These are phyloP conservation scores for Pyronema omphalodes DNA, from an alignment of 495 filamentous ascomycete genomes.

Conservation along the genomic window DNA sequence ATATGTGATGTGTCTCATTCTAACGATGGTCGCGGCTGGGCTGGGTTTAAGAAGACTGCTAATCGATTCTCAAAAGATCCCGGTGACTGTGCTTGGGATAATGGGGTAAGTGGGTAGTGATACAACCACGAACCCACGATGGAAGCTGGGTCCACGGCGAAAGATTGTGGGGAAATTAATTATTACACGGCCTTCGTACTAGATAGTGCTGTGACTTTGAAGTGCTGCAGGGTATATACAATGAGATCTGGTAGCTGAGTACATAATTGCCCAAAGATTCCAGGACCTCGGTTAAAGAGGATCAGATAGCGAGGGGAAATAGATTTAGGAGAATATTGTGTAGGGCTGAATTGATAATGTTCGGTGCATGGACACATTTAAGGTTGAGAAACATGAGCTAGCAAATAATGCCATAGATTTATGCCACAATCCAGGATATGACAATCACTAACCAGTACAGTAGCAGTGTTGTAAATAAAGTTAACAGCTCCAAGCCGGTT, in stretches of 20 bases:
- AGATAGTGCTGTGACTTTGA: constrained; percentile 37
- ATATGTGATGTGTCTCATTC: constrained; percentile 33
- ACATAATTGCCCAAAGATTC: constrained; percentile 37
- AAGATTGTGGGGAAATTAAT: constrained; percentile 41
- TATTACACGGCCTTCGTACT: constrained; percentile 41
- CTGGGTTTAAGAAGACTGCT: too few species aligned
- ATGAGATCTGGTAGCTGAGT: constrained; percentile 46
- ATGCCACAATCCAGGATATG: constrained; percentile 44
- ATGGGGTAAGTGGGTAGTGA: too few species aligned
- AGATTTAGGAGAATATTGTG: constrained; percentile 30
- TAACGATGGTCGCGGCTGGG: constrained; percentile 29
- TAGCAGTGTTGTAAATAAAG: constrained; percentile 31
- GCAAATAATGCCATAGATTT: constrained; percentile 38
- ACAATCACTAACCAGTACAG: constrained; percentile 35
- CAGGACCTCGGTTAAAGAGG: too few species aligned
- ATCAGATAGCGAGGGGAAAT: not conserved
- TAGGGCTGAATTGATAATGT: constrained; percentile 33
- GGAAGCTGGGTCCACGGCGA: constrained; percentile 31
- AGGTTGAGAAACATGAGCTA: too few species aligned
- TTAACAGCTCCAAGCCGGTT: constrained; percentile 43
- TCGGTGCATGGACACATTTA: constrained; percentile 28
- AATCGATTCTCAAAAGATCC: too few species aligned
- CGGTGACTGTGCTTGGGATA: too few species aligned
- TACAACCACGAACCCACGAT: too few species aligned
- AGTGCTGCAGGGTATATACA: constrained; percentile 59